Percentiles rank a stretch among this genome's conserved stretches.
These are phyloP conservation scores for Tylopilus subfusipes DNA, from an alignment of 768 basidiomycete species.

Conservation along the genomic window DNA sequence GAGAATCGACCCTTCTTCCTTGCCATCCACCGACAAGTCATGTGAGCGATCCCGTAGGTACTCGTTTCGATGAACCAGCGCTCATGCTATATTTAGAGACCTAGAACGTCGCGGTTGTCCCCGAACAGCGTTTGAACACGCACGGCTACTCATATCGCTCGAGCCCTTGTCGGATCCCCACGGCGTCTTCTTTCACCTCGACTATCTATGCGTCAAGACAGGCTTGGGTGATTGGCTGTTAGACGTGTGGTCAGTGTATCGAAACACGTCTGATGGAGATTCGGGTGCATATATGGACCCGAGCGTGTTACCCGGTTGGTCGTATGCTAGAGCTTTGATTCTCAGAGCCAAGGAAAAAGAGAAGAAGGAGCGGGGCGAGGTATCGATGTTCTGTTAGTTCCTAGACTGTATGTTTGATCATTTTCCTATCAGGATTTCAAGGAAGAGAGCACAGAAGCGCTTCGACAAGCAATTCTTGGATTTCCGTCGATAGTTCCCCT, in stretches of 20 bases:
- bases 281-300: conserved; percentile 43
- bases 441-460: conserved; percentile 57
- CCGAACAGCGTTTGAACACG: conserved; percentile 88
- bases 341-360: conserved; percentile 50
- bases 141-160: conserved; percentile 77
- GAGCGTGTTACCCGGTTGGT: conserved; percentile 72
- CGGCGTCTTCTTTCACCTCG: conserved; percentile 76
- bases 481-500: conserved; percentile 83
- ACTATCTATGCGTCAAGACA: conserved; percentile 80
- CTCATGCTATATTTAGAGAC: conserved; percentile 47
- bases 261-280: conserved; percentile 4
- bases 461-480: conserved; percentile 67
- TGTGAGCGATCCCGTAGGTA: conserved; percentile 43
- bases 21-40: conserved; percentile 77
- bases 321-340: conserved; percentile 68
- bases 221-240: conserved; percentile 80
- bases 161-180: conserved; percentile 91
- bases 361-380: conserved; percentile 40
- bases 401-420: conserved; percentile 1
- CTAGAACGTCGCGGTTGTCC: conserved; percentile 86
- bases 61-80: neutral
- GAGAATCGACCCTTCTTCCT: conserved; percentile 94
- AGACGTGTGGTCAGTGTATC: conserved; percentile 45
- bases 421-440: conserved; percentile 40
- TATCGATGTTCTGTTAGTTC: conserved; percentile 5